Evolutionary conservation across 225 moss, liverwort and hornwort species (phyloP).

Genomic region (Rhytidiadelphus loreus): DNA sequence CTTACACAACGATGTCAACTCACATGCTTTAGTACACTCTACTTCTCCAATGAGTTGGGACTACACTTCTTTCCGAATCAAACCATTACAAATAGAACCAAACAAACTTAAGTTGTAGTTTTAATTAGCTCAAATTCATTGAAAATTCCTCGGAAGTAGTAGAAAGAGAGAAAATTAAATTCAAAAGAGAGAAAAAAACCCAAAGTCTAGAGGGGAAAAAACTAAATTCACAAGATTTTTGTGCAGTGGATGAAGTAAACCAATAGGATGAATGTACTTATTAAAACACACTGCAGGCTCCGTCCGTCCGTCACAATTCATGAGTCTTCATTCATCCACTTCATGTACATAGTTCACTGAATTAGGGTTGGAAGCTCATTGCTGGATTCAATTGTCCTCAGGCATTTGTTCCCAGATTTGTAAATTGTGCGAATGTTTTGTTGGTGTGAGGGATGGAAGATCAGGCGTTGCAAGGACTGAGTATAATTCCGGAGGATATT

Average conservation of each 20-base stretch:
- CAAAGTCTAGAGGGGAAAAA: not conserved
- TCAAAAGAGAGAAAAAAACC: not conserved
- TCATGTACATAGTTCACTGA: not conserved
- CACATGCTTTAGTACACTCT: not conserved
- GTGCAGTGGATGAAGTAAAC: not conserved
- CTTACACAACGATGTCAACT: not conserved
- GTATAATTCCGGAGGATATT: not conserved
- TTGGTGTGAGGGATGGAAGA: not conserved
- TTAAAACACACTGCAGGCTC: no score
- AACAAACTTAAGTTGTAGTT: not conserved
- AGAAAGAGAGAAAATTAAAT: not conserved
- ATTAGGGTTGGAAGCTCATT: not conserved
- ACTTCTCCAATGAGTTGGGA: slow-evolving; percentile 52
- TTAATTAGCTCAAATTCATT: not conserved
- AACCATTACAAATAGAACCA: slow-evolving; percentile 7
- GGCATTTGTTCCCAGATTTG: not conserved
- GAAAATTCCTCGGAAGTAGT: not conserved
- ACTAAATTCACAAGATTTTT: not conserved
- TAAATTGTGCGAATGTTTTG: not conserved
- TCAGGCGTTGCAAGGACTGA: not conserved
- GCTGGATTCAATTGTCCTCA: not conserved
- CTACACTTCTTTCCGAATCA: slow-evolving; percentile 49
- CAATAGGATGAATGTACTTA: not conserved
- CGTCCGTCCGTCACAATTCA: not conserved
- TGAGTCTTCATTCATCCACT: not conserved